Evolutionary conservation across 164 flowering plant genomes (phyloP), one percentile per base, ranked within the genome.

Genomic region (Macadamia integrifolia): DNA sequence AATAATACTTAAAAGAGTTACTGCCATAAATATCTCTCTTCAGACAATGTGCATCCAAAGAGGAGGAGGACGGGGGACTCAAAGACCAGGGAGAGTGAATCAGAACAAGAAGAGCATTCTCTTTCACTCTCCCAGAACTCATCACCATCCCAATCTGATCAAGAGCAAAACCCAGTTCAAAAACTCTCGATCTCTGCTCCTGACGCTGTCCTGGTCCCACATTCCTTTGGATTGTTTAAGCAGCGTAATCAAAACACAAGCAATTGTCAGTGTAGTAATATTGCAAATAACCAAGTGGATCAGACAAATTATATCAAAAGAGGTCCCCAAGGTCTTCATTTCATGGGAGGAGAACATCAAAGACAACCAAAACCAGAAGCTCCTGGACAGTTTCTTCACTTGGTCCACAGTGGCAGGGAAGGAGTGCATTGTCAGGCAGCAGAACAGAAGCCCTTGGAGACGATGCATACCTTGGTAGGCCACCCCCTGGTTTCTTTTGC

Each of bases 61-160:
- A 84, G 84, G 82, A 82, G 82, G 75, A 86, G 82, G 76, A 79
- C 74, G 1, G 66, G 69, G 23, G 80, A 77, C 60, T 60, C 79
- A 29, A 85, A 75, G 66, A 57, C 44, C n/a, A 75, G 72, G 74
- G 91, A 86, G 52, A 61, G 74, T 30, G 88, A 86, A 68, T 74
- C 82, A 9, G 96, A 93, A 63, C 92, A 78, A 71, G 96, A 89
- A 71, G 96, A 88, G 66, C 98, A 88, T 74, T 88, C 91, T 17
- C 87, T 82, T 52, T 83, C 97, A 1, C 81, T 86, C 31, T 88
- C 97, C 1, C 93, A 89, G 65, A 75, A 82, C 61, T 89, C 96
- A 6, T 87, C 98, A 29, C 96, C 96, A 12, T 91, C 97, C 9
- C 92, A 78, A 53, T 93, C 97, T 32, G 98, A 93, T 78, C 97